phyloP scores from a whole-genome alignment of 1,284 basidiomycete genomes.

The Anthracocystis walkeri region DNA sequence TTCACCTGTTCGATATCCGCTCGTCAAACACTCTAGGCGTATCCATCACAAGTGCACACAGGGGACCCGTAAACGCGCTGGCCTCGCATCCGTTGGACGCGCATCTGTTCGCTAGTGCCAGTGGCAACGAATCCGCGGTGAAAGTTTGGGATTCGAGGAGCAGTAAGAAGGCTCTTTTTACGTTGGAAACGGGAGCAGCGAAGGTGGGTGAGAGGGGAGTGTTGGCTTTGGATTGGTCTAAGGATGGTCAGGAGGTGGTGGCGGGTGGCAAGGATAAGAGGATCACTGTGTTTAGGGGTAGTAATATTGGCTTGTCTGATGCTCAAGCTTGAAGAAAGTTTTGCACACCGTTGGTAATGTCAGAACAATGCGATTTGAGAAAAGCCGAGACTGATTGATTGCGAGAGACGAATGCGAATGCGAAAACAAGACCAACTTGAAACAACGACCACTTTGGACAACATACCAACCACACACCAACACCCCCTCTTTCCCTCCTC shows the following conservation, averaged over 20 bases:
- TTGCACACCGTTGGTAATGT: too few species aligned
- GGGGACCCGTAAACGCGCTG: slow-evolving; percentile 52
- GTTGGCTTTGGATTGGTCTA: slow-evolving; percentile 61
- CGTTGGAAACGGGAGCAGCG: slow-evolving; percentile 25
- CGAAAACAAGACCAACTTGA: neutral
- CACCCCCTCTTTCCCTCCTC: too few species aligned
- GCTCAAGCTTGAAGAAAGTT: too few species aligned
- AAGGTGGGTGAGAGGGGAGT: slow-evolving; percentile 36
- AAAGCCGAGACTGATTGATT: too few species aligned
- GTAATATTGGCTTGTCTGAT: slow-evolving; percentile 27
- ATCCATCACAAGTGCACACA: slow-evolving; percentile 50
- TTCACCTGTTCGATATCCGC: slow-evolving; percentile 64
- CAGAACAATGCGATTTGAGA: too few species aligned
- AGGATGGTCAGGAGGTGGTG: slow-evolving; percentile 59
- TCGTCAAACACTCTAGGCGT: slow-evolving; percentile 17
- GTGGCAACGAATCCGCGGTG: slow-evolving; percentile 48
- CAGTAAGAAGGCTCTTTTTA: slow-evolving; percentile 63
- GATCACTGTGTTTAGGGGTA: slow-evolving; percentile 51
- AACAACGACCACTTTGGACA: neutral
- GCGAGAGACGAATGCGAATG: neutral
- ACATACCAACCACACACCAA: slow-evolving; percentile 51
- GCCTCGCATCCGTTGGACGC: slow-evolving; percentile 45
- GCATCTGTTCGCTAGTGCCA: slow-evolving; percentile 57
- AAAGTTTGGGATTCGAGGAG: slow-evolving; percentile 65
- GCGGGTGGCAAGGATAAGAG: slow-evolving; percentile 64